These are phyloP conservation scores for Nakaseomyces delphensis DNA, from an alignment of 1,139 yeast species.

Conservation along the genomic window DNA sequence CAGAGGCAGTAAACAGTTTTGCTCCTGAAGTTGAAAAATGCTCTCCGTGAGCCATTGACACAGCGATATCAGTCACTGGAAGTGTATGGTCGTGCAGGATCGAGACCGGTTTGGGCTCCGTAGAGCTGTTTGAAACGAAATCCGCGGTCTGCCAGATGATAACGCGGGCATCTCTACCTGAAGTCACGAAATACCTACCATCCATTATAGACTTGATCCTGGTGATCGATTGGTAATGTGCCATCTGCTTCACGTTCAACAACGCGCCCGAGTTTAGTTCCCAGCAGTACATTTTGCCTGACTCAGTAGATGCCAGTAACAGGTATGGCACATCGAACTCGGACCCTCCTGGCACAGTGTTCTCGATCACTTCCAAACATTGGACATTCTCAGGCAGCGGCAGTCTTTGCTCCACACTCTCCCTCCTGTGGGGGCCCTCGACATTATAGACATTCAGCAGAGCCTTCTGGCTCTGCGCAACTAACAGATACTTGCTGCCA, in stretches of 20 bases:
- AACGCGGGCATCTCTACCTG: slow-evolving; percentile 76
- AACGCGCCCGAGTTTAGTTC: slow-evolving; percentile 73
- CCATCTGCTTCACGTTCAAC: slow-evolving; percentile 56
- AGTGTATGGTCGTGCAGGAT: slow-evolving; percentile 69
- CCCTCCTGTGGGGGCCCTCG: slow-evolving; percentile 46
- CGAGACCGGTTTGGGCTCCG: slow-evolving; percentile 37
- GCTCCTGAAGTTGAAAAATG: slow-evolving; percentile 40
- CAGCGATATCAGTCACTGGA: slow-evolving; percentile 54
- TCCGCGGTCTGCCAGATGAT: slow-evolving; percentile 67
- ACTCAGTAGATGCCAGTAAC: slow-evolving; percentile 44
- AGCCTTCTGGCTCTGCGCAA: slow-evolving; percentile 63
- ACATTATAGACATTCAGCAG: slow-evolving; percentile 63
- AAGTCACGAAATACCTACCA: slow-evolving; percentile 62
- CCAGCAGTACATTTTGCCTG: slow-evolving; percentile 78
- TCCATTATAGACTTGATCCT: slow-evolving; percentile 51
- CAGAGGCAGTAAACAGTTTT: slow-evolving; percentile 62
- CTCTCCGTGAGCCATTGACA: slow-evolving; percentile 25
- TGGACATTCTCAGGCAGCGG: slow-evolving; percentile 76
- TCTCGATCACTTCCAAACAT: slow-evolving; percentile 38
- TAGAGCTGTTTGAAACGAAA: slow-evolving; percentile 31
- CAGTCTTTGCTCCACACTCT: slow-evolving; percentile 70
- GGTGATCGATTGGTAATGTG: slow-evolving; percentile 75
- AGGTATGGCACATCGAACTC: slow-evolving; percentile 54
- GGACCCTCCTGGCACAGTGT: slow-evolving; percentile 13
- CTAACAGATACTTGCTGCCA: slow-evolving; percentile 41